Base-by-base conservation (phyloP, 2,329 filamentous ascomycete genomes). In the Talaromyces sp. region DNA sequence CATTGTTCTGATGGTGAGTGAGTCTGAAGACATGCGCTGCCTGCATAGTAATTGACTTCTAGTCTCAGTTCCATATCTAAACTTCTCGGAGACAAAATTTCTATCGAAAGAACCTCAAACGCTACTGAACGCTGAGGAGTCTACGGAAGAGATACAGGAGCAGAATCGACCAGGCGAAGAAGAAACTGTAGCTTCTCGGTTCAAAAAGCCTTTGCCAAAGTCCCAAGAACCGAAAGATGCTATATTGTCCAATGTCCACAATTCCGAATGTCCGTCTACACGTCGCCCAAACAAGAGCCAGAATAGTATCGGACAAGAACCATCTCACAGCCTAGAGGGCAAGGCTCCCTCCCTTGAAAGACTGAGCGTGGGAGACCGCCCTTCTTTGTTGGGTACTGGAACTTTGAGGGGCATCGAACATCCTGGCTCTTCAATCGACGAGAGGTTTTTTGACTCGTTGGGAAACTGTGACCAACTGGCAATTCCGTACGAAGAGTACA, bases 1-100 rank as follows among this genome's bases (percentile, higher is more conserved):
- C 70, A 65, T n/a, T 59, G 65, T 30, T 61, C 61, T 28, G 61
- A 65, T 39, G 61, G 68, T 68, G 62, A 64, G 68, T 68, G 62
- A 64, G 65, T 22, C 15, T 6, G 8, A 51, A 49, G 36, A 15
- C 32, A 15, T 30, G 8, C n/a, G 53, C 11, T 42, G 25, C 4
- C 27, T 59, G 17, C n/a, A 33, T 36, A 27, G 25, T 30, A 44
- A 33, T 22, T 62, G 51, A 59, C 27, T 30, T 32, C 4, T 3
- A 33, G 27, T 25, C 32, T 19, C 25, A 63, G 61, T 44, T 13
- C 57, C 30, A 19, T 55, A 65, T 42, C 42, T 61, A 1, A 47
- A 47, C 22, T 27, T 49, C 33, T 36, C 44, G 66, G 66, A 63
- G n/a, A 53, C 64, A 13, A 64, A 66, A 13, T 63, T 63, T 22